Evolutionary conservation across 23 red algal genomes (phyloP), one percentile per base, ranked within the genome.

Genomic region (Gracilariopsis chorda): DNA sequence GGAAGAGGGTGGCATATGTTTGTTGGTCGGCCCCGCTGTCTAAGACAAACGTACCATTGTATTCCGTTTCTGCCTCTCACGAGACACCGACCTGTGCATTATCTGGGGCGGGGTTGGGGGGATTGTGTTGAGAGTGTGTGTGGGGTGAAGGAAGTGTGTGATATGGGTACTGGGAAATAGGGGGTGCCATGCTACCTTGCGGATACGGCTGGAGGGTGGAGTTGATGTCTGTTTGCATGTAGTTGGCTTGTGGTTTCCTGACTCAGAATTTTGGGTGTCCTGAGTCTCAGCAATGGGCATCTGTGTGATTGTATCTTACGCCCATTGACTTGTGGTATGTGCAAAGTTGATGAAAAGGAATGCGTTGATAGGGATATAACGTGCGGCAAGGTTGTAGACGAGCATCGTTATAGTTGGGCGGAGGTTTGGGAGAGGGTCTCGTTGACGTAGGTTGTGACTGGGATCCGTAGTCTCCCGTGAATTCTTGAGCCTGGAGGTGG

Each of bases 11-110:
- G 43, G 12, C 29, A 7, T 16, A 77, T 77, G 23, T 77, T 28
- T 7, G 32, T 77, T 7, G 72, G 72, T 14, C 5, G 32, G 64
- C 64, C 7, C 4, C 64, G 36, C 64, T 71, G 64, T 71, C 64
- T 3, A 71, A 32, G 19, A 51, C 34, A 27, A 19, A 33, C 72
- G 72, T 77, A 77, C 72, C 45, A 1, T 37, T 49, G 13, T 12
- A 33, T 30, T 77, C 72, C 14, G 72, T 77, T 28, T 77, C 44
- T 17, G 72, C 44, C 30, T 77, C 72, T n/a, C 29, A 77, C 24
- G 20, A 21, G 40, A 77, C 72, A 39, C 41, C 62, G 20, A 25
- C 9, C n/a, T n/a, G n/a, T n/a, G n/a, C n/a, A n/a, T n/a, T n/a
- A n/a, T n/a, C n/a, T n/a, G n/a, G n/a, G n/a, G n/a, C n/a, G n/a